These are phyloP conservation scores for Cystobasidium pallidum DNA, from an alignment of 1,284 basidiomycete genomes.

Conservation along the genomic window DNA sequence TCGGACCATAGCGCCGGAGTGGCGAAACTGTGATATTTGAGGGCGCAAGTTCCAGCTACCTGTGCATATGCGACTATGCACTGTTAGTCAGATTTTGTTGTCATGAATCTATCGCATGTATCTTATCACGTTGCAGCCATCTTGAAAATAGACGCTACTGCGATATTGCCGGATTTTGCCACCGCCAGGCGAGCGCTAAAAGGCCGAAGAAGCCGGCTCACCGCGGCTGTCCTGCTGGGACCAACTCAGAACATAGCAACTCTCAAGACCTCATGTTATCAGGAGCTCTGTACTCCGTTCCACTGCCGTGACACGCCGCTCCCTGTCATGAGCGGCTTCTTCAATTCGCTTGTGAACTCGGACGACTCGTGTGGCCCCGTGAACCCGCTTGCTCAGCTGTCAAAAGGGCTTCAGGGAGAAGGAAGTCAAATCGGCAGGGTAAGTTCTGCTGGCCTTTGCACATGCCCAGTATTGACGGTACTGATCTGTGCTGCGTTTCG, in stretches of 20 bases:
- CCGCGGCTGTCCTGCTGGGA: neutral
- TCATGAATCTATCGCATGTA: neutral
- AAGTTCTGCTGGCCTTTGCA: slow-evolving; percentile 57
- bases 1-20: slow-evolving; percentile 30
- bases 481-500: slow-evolving; percentile 16
- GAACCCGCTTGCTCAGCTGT: slow-evolving; percentile 75
- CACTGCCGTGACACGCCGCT: neutral
- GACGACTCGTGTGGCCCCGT: slow-evolving; percentile 73
- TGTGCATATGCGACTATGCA: no score
- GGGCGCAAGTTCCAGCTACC: neutral
- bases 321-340: slow-evolving; percentile 37
- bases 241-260: neutral
- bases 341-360: slow-evolving; percentile 65
- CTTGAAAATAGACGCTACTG: no score
- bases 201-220: neutral
- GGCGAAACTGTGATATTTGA: slow-evolving; percentile 42
- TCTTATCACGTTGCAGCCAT: neutral
- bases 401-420: slow-evolving; percentile 74
- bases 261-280: neutral
- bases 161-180: neutral
- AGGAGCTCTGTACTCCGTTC: neutral
- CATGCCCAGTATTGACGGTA: slow-evolving; percentile 20
- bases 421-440: slow-evolving; percentile 71
- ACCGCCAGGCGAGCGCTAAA: slow-evolving; percentile 9
- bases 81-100: no score